Evolutionary conservation across 164 flowering plant genomes (phyloP), one percentile per base, ranked within the genome.

Genomic region (Stephania yunnanensis): DNA sequence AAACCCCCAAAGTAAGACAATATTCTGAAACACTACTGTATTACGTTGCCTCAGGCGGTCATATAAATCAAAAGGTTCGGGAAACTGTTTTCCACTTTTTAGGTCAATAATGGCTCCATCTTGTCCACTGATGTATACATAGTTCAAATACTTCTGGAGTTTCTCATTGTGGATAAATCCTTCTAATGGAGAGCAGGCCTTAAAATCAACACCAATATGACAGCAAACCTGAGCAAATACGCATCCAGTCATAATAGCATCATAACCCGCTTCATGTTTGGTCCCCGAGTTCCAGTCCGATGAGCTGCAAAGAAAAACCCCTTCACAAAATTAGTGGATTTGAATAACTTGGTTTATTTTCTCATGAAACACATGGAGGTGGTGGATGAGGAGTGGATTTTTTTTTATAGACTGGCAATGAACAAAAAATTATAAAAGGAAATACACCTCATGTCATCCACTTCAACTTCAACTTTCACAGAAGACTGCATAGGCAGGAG

Each of bases 171-270:
- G 45, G 1, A 80, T 82, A 44, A 90, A 81, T 61, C 71, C 77
- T 44, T 73, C 30, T 1, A 84, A 71, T 30, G 82, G 75, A 53
- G 77, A 76, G 25, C 25, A 25, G 25, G 30, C 44, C 36, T 83
- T 58, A 68, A 93, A 93, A 71, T 89, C 85, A 73, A 95, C 77
- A 10, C 93, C 95, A 9, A 92, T 75, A 82, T 80, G 85, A 81
- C 76, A 80, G 85, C 97, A 95, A 46, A 86, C 83, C 84, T 95
- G 94, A 52, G 94, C 91, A 87, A 95, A 93, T 70, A 95, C 78
- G 66, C 97, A 91, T 5, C 99, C 99, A 5, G 99, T 95, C 99
- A 95, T 93, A 76, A 95, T 93, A 46, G 98, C 97, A 87, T 93
- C 99, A 81, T 92, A 95, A 42, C 99, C 99, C 44, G 98, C 97